These are phyloP conservation scores for Pyrus betulifolia DNA, from an alignment of 306 rosid species.

Conservation along the genomic window DNA sequence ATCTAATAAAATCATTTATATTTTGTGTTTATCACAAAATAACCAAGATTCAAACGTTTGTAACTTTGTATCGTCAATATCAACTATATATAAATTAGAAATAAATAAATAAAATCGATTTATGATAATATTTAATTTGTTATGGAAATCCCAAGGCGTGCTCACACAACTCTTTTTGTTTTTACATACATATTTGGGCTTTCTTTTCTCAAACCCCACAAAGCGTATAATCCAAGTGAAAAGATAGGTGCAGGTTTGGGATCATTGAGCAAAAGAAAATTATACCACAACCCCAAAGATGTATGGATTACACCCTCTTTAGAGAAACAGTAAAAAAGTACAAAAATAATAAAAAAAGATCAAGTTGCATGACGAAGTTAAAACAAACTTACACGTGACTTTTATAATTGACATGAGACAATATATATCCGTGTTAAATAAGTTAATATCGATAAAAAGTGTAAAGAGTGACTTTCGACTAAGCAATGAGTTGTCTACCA, in stretches of 20 bases:
- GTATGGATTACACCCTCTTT: not conserved
- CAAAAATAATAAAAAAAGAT: too few species aligned
- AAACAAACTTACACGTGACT: not conserved
- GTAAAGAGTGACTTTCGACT: not conserved
- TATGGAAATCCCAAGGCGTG: not conserved
- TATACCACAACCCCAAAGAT: not conserved
- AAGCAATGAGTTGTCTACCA: conserved; percentile 1
- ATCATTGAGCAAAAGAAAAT: not conserved
- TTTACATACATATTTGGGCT: not conserved
- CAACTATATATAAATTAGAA: not conserved
- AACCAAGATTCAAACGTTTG: not conserved
- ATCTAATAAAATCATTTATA: too few species aligned
- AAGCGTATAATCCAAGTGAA: not conserved
- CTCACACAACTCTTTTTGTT: not conserved
- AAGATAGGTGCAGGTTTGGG: not conserved
- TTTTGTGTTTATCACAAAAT: not conserved
- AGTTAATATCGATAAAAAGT: not conserved
- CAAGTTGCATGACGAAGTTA: too few species aligned
- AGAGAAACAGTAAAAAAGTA: not conserved
- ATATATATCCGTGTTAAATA: too few species aligned
- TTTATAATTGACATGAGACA: too few species aligned
- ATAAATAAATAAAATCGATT: not conserved
- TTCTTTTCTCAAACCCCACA: not conserved
- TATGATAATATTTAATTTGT: not conserved
- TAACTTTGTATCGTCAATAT: not conserved